A percentile compares a stretch with the other conserved stretches of the same genome.
These are phyloP conservation scores for Daphne laureola DNA, from an alignment of 441 rosid genomes.

Conservation along the genomic window DNA sequence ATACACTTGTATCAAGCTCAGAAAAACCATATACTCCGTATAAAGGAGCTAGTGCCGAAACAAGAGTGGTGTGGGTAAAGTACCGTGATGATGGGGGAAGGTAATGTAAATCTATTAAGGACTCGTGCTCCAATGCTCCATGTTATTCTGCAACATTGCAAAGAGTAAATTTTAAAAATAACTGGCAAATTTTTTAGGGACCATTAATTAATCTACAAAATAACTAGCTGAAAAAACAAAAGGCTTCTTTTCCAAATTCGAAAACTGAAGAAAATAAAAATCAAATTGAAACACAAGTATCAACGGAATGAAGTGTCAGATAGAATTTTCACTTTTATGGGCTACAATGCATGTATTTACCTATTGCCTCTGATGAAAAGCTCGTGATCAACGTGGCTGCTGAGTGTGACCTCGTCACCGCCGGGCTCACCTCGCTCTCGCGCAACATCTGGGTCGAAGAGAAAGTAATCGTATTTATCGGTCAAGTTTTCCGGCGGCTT, in stretches of 20 bases:
- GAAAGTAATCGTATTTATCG: constrained; percentile 70
- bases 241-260: too few relatives aligned
- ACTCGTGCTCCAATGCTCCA: constrained; percentile 83
- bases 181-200: too few relatives aligned
- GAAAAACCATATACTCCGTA: too few relatives aligned
- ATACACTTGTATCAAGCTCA: too few relatives aligned
- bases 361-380: constrained; percentile 78
- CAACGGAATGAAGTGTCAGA: too few relatives aligned
- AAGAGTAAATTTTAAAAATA: too few relatives aligned
- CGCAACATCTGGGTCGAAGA: constrained; percentile 60
- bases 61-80: not conserved
- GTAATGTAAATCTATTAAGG: constrained; percentile 71
- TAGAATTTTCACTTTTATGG: too few relatives aligned
- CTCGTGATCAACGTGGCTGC: constrained; percentile 64
- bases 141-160: constrained; percentile 42
- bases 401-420: constrained; percentile 25
- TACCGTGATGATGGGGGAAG: constrained; percentile 70
- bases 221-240: too few relatives aligned
- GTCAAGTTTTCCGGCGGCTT: constrained; percentile 33
- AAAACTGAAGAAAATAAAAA: too few relatives aligned
- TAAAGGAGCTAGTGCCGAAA: too few relatives aligned
- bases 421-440: constrained; percentile 37
- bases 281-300: too few relatives aligned
- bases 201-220: too few relatives aligned
- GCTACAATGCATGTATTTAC: constrained; percentile 21